These are phyloP conservation scores for Aspergillus indologenus DNA, from an alignment of 495 filamentous ascomycete genomes.

Conservation along the genomic window DNA sequence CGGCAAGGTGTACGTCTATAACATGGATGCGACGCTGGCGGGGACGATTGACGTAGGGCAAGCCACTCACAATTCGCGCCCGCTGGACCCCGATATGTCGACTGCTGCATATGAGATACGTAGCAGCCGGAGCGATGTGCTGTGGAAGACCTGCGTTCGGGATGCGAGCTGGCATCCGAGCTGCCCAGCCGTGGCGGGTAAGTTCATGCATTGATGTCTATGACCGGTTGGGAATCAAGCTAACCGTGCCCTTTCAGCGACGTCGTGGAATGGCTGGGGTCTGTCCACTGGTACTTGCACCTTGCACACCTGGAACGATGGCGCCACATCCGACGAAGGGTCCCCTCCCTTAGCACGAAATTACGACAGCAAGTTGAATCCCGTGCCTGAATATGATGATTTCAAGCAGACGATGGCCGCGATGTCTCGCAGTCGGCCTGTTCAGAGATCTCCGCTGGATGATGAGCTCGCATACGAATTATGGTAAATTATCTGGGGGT, in stretches of 20 bases:
- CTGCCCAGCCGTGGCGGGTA: slow-evolving; percentile 85
- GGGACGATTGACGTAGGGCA: slow-evolving; percentile 71
- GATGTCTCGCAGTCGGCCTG: slow-evolving; percentile 9
- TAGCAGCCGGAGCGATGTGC: slow-evolving; percentile 33
- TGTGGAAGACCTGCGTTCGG: slow-evolving; percentile 79
- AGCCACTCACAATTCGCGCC: slow-evolving; percentile 60
- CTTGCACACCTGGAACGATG: slow-evolving; percentile 72
- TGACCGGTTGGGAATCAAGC: background rate
- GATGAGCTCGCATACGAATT: slow-evolving; percentile 26
- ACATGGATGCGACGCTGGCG: slow-evolving; percentile 87
- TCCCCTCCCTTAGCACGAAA: slow-evolving; percentile 57
- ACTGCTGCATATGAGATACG: slow-evolving; percentile 36
- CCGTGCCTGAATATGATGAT: slow-evolving; percentile 28
- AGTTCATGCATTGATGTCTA: slow-evolving; percentile 19
- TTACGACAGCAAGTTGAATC: slow-evolving; percentile 54
- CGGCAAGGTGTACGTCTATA: slow-evolving; percentile 87
- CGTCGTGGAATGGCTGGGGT: slow-evolving; percentile 74
- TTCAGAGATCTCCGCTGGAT: slow-evolving; percentile 7
- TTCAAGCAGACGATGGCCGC: slow-evolving; percentile 22
- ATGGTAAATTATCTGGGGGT: slow-evolving; percentile 3
- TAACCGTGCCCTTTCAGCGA: slow-evolving; percentile 50
- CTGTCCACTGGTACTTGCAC: slow-evolving; percentile 69
- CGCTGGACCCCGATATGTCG: slow-evolving; percentile 45
- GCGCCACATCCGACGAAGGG: slow-evolving; percentile 59
- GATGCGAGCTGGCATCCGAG: slow-evolving; percentile 96